phyloP scores from a whole-genome alignment of 345 rosid species.

The Moricandia arvensis region DNA sequence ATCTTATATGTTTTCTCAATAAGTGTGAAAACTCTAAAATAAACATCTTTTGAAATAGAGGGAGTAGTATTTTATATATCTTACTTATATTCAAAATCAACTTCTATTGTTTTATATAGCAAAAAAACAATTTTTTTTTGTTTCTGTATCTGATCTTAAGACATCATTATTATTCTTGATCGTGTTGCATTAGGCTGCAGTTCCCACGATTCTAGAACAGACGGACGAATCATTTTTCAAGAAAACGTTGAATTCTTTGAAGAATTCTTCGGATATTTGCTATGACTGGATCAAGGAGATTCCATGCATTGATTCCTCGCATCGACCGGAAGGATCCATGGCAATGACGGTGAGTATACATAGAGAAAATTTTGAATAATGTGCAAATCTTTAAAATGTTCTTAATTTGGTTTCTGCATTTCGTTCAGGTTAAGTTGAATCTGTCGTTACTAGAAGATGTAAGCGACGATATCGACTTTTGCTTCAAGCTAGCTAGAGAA shows the following conservation, averaged over 20 bases:
- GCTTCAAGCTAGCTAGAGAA: slow-evolving; percentile 89
- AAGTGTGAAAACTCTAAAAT: too few relatives aligned
- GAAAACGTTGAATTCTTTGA: slow-evolving; percentile 56
- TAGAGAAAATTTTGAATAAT: background rate
- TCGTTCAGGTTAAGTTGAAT: slow-evolving; percentile 61
- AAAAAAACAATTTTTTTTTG: too few relatives aligned
- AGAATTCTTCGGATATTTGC: slow-evolving; percentile 60
- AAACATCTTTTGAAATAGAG: too few relatives aligned
- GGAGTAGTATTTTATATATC: too few relatives aligned
- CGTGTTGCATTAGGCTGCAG: slow-evolving; percentile 66
- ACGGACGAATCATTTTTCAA: slow-evolving; percentile 68
- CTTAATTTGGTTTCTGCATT: background rate
- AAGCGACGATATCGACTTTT: slow-evolving; percentile 83
- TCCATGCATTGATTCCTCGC: slow-evolving; percentile 63
- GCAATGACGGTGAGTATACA: slow-evolving; percentile 89
- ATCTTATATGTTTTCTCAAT: too few relatives aligned
- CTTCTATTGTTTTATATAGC: too few relatives aligned
- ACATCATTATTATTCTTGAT: too few relatives aligned
- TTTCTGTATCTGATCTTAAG: too few relatives aligned
- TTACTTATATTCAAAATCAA: too few relatives aligned
- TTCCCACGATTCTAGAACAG: slow-evolving; percentile 62
- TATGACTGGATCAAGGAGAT: slow-evolving; percentile 63
- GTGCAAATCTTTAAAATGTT: background rate
- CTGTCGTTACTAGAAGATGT: slow-evolving; percentile 59
- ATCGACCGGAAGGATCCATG: slow-evolving; percentile 93